Evolutionary conservation across 768 basidiomycete genomes (phyloP), one percentile per base, ranked within the genome.

Genomic region (Rhodotorula paludigena): DNA sequence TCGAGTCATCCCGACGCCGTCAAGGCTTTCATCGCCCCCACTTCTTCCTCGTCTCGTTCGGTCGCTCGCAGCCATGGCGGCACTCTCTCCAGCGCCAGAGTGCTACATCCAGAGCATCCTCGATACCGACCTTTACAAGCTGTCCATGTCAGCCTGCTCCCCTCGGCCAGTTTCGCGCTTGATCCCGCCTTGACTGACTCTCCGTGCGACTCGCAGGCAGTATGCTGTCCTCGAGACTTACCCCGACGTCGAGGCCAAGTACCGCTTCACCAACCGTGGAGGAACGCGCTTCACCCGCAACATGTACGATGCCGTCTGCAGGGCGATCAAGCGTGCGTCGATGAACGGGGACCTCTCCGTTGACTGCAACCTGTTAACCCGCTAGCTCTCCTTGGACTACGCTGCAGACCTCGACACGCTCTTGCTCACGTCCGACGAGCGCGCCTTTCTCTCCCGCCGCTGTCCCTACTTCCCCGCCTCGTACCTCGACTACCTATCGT

Each of bases 81-180:
- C 49, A 2, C 32, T 54, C 35, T 60, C 60, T 11, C 66, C 66
- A 23, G 20, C 28, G 25, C 53, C 66, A 16, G 44, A 58, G 38
- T 44, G 39, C 35, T 68, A 68, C 61, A 63, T 72, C 56, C 36
- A 52, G 32, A 92, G 90, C 23, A 81, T 97, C 58, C 83, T 97
- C 52, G 94, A 97, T 78, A 92, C 92, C 0, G 94, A 97, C 78
- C 80, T 94, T 38, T 97, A 97, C 85, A 98, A 94, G 90, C 81
- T 96, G 54, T 89, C 92, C 0, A 98, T 96, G 94, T 87, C 68
- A 93, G 92, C 75, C 87, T 87, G n/a, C 79, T 85, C 51, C 82
- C 84, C 1, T 75, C 81, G n/a, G 86, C 85, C n/a, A n/a, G n/a
- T n/a, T n/a, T n/a, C n/a, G n/a, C n/a, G n/a, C n/a, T 11, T 62